Conservation (phyloP, 2,329 filamentous ascomycete species). For the Penicillium sp. region DNA sequence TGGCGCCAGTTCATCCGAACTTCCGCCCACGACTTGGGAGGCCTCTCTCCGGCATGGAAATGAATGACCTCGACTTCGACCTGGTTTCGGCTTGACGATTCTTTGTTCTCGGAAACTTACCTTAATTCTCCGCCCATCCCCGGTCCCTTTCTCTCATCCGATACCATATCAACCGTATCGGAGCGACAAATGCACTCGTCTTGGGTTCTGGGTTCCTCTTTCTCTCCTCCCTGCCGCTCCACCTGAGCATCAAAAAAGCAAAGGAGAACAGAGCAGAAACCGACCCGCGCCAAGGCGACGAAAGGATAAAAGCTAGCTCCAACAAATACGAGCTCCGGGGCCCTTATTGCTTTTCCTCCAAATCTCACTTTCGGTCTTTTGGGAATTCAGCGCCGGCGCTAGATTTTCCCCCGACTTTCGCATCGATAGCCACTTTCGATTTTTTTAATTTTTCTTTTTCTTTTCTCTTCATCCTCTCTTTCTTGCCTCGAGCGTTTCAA, state of each 20-base stretch:
- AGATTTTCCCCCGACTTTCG: slow-evolving; percentile 3
- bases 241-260: not conserved
- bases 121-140: slow-evolving; percentile 11
- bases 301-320: not conserved
- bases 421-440: slow-evolving; percentile 17
- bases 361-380: slow-evolving; percentile 9
- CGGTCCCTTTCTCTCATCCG: slow-evolving; percentile 1
- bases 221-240: not conserved
- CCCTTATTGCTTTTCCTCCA: not conserved
- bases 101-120: slow-evolving; percentile 19
- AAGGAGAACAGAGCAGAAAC: not conserved
- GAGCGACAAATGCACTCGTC: not conserved
- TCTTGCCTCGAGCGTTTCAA: slow-evolving; percentile 2
- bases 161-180: slow-evolving; percentile 1
- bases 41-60: slow-evolving; percentile 30
- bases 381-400: slow-evolving; percentile 21
- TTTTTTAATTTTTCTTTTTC: not conserved
- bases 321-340: not conserved
- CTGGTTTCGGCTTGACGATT: slow-evolving; percentile 27
- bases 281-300: not conserved
- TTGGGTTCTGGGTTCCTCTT: not conserved
- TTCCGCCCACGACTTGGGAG: slow-evolving; percentile 25
- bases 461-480: slow-evolving; percentile 7
- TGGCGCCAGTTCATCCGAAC: slow-evolving; percentile 17
- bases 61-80: slow-evolving; percentile 32